These are phyloP conservation scores for Phytophthora tubulina DNA, from an alignment of 352 stramenopile genomes.

Conservation along the genomic window DNA sequence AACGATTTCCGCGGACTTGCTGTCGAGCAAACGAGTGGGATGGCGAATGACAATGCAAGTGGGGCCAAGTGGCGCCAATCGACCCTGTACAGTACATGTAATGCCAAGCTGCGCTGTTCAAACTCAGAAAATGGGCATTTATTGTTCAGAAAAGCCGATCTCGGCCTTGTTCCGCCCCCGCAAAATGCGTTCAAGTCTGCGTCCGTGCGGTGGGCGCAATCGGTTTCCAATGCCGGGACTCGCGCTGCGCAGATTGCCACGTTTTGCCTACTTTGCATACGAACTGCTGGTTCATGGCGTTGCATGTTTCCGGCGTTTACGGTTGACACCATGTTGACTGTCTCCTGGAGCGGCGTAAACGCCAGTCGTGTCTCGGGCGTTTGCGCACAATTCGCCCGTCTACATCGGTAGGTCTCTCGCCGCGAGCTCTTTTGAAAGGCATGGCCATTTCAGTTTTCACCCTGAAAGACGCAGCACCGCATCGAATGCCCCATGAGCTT, in stretches of 20 bases:
- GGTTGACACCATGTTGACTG: constrained; percentile 23
- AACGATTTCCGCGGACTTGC: too few species aligned
- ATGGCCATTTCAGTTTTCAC: constrained; percentile 34
- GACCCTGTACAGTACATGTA: too few species aligned
- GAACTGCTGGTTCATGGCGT: constrained; percentile 3
- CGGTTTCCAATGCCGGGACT: constrained; percentile 8
- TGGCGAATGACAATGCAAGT: not conserved
- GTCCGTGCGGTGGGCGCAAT: constrained; percentile 13
- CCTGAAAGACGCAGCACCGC: constrained; percentile 22
- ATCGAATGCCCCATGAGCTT: constrained; percentile 39
- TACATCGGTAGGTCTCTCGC: not conserved
- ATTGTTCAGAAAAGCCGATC: not conserved
- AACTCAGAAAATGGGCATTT: not conserved
- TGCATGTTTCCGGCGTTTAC: constrained; percentile 33
- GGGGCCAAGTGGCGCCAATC: too few species aligned
- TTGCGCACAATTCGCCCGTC: constrained; percentile 31
- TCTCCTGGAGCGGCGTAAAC: constrained; percentile 34
- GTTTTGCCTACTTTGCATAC: not conserved
- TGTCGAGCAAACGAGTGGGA: too few species aligned
- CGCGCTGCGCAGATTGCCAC: not conserved
- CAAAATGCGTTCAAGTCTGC: not conserved
- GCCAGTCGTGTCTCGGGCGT: constrained; percentile 29
- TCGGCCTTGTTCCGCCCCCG: constrained; percentile 8
- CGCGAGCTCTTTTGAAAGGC: not conserved
- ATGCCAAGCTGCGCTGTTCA: not conserved